Base-by-base conservation (phyloP, 768 basidiomycete genomes). In the Crassisporium funariophilum region DNA sequence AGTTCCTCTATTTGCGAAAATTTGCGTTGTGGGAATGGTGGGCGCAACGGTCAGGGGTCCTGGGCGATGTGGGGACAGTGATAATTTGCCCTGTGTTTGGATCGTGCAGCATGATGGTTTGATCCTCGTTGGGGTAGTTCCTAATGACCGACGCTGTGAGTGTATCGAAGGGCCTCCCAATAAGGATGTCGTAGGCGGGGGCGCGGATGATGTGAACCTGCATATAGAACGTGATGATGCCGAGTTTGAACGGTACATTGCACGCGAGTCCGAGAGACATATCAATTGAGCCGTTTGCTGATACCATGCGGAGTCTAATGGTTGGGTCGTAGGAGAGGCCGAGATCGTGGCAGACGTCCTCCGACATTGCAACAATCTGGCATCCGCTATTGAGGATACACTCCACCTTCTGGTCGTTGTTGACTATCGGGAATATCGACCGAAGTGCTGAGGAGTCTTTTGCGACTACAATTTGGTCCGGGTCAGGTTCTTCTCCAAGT, bases 111-210 rank as follows among this genome's bases (percentile, higher is more conserved):
- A 53, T 63, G 17, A 65, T 53, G 1, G 37, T 48, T 19, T 53
- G 51, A 13, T 56, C 41, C 5, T 55, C 58, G 33, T 61, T 47
- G 1, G 4, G 2, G 25, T 35, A 59, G 44, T 58, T 61, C 5
- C 50, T 35, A 8, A 56, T 22, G 1, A 47, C 20, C 8, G 42
- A 50, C 17, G 52, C 42, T 0, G 58, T 58, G 1, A 62, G 31
- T 3, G 56, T 36, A 19, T 61, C 52, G 46, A 66, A 66, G 0
- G 64, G 64, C 10, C 56, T 20, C 12, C 66, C 60, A 0, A 67
- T 35, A 11, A 67, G 41, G 13, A 63, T 42, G 13, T 66, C 49
- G 35, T 64, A 67, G 0, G 64, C 55, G 1, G 64, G 55, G 4
- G 37, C 33, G 0, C 46, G 35, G 8, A 67, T 50, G 8, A 67